These are phyloP conservation scores for Neurospora sp. DNA, from an alignment of 495 filamentous ascomycete species.

Conservation along the genomic window DNA sequence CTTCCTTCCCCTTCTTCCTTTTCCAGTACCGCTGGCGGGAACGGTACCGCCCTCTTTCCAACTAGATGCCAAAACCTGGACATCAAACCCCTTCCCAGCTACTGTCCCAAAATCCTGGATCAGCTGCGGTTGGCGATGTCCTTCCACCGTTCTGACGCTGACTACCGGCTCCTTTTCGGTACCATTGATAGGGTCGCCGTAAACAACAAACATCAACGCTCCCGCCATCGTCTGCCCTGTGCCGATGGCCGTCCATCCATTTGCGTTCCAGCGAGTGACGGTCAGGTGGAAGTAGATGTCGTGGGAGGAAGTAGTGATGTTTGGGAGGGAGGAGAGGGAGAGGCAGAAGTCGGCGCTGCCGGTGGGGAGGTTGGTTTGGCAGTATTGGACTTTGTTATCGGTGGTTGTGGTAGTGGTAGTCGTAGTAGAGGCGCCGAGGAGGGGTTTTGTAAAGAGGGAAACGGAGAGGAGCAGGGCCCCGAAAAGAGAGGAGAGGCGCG, in stretches of 20 bases:
- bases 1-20: neutral
- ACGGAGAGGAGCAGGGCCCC: neutral
- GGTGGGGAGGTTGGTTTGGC: constrained; percentile 9
- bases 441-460: neutral
- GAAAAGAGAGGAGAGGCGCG: neutral
- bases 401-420: neutral
- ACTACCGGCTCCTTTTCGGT: constrained; percentile 9
- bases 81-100: neutral
- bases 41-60: neutral
- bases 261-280: constrained; percentile 6
- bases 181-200: constrained; percentile 14
- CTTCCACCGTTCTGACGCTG: constrained; percentile 18
- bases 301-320: constrained; percentile 11
- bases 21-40: neutral
- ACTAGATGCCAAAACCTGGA: neutral
- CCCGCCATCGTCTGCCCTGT: constrained; percentile 19
- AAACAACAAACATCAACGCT: constrained; percentile 23
- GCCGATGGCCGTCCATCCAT: constrained; percentile 24
- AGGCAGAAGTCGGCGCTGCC: constrained; percentile 21
- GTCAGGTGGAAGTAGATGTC: constrained; percentile 16
- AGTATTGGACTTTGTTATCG: constrained; percentile 14
- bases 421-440: neutral
- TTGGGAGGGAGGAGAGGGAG: constrained; percentile 7
- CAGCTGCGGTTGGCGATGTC: constrained; percentile 14
- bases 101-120: neutral